Percentiles rank a stretch among this genome's conserved stretches.
phyloP scores from a whole-genome alignment of 805 yeast species.

The Danielia oregonensis region DNA sequence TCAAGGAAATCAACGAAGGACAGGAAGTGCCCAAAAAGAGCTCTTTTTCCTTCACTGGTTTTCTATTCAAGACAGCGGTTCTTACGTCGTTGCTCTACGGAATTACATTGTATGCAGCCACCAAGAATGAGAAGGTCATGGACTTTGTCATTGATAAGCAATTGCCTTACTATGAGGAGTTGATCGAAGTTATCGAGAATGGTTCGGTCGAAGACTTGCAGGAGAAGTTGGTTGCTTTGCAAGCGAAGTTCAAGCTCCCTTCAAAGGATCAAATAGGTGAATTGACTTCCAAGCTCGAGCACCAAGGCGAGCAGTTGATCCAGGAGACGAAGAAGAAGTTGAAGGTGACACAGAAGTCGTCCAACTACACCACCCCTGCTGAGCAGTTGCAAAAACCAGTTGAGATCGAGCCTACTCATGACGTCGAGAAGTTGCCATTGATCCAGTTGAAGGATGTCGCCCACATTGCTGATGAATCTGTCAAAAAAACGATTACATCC shows the following conservation, averaged over 20 bases:
- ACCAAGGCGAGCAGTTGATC: slow-evolving; percentile 30
- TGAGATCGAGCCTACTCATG: slow-evolving; percentile 31
- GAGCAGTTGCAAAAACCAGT: slow-evolving; percentile 41
- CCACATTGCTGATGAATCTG: slow-evolving; percentile 29
- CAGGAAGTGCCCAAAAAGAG: slow-evolving; percentile 18
- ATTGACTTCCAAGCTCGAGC: slow-evolving; percentile 30
- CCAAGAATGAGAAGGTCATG: slow-evolving; percentile 41
- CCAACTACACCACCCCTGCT: slow-evolving; percentile 28
- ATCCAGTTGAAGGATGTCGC: slow-evolving; percentile 21
- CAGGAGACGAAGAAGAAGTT: slow-evolving; percentile 36
- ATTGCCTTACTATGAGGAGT: slow-evolving; percentile 40
- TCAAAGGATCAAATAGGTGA: slow-evolving; percentile 30
- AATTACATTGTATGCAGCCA: slow-evolving; percentile 36
- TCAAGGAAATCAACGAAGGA: slow-evolving; percentile 13
- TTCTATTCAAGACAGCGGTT: slow-evolving; percentile 28
- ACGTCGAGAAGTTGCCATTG: slow-evolving; percentile 31
- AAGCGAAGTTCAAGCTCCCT: slow-evolving; percentile 22
- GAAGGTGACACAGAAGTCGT: slow-evolving; percentile 3
- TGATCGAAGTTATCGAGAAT: slow-evolving; percentile 34
- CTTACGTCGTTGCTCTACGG: slow-evolving; percentile 32
- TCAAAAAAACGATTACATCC: slow-evolving; percentile 32
- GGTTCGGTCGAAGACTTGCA: slow-evolving; percentile 32
- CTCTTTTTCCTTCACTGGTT: slow-evolving; percentile 28
- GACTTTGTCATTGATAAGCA: slow-evolving; percentile 42
- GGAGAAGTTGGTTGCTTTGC: slow-evolving; percentile 15